Base-by-base conservation (phyloP, 176 grass and related monocot species). In the Ensete glaucum region DNA sequence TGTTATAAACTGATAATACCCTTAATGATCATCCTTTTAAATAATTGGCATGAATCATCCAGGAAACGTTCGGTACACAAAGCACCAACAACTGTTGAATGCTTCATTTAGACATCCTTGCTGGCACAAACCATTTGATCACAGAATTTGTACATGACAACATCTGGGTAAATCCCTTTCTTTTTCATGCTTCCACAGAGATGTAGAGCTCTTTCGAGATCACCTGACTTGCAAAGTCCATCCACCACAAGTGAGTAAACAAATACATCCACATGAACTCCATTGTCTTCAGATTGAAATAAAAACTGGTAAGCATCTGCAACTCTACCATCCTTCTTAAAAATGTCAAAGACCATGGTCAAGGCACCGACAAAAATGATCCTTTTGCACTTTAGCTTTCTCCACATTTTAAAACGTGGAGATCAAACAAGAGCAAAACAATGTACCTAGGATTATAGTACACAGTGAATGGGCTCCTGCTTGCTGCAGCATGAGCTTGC, bases 71-170 rank as follows among this genome's bases (percentile, higher is more conserved):
- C 89, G 86, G 80, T 90, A 64, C 87, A 96, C 83, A 96, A 82
- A 86, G 89, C 82, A 84, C 77, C 86, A 77, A 82, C 53, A 70
- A 84, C 53, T 56, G 87, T 96, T 83, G 75, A 92, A 96, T 80
- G 92, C 92, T 89, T 96, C 92, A 51, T 81, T 79, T 73, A 96
- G 83, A 80, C 82, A 96, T 51, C 92, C 92, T 48, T 96, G 86
- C 22, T 85, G 78, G 81, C 89, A 92, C 82, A 96, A 86, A 76
- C 92, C 86, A 82, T 63, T 72, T 72, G 71, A 96, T 85, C 72
- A 96, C 81, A 69, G 92, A 96, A 76, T 96, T 96, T 96, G 67
- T 92, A 83, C 43, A 86, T 86, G 68, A 92, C 54, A 82, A 96
- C 85, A 72, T 87, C 89, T 53, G 82, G 86, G 62, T 67, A 62